Evolutionary conservation across 768 basidiomycete species (phyloP).

Genomic region (Lyophyllum decastes): DNA sequence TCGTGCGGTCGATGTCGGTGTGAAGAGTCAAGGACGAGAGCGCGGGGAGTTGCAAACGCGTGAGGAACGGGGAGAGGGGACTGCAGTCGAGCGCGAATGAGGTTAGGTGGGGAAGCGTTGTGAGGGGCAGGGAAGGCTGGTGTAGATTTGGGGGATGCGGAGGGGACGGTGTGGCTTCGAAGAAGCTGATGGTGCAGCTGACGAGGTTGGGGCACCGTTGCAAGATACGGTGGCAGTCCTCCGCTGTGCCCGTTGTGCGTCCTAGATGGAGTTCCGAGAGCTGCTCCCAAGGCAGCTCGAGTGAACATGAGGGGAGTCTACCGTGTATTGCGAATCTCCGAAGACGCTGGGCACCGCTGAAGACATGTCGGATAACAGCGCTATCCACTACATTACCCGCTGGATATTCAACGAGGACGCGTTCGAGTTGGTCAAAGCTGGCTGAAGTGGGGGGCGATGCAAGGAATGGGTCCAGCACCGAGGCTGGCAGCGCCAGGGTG

Average conservation of each 20-base stretch:
- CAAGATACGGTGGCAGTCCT: background rate
- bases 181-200: background rate
- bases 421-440: background rate
- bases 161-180: background rate
- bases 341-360: background rate
- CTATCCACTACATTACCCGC: too few relatives aligned
- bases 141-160: background rate
- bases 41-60: background rate
- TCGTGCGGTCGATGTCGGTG: background rate
- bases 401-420: background rate
- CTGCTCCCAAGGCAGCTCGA: slow-evolving; percentile 3
- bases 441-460: background rate
- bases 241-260: background rate
- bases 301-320: background rate
- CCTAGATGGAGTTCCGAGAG: background rate
- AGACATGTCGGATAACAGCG: background rate
- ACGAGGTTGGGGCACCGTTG: background rate
- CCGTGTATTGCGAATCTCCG: background rate
- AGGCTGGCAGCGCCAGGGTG: background rate
- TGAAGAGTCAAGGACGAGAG: background rate
- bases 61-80: background rate
- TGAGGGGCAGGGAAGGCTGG: background rate
- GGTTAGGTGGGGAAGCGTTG: background rate
- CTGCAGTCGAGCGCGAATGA: background rate
- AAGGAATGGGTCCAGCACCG: background rate